Evolutionary conservation across 768 basidiomycete species (phyloP).

Genomic region (Rhodotorula toruloides): DNA sequence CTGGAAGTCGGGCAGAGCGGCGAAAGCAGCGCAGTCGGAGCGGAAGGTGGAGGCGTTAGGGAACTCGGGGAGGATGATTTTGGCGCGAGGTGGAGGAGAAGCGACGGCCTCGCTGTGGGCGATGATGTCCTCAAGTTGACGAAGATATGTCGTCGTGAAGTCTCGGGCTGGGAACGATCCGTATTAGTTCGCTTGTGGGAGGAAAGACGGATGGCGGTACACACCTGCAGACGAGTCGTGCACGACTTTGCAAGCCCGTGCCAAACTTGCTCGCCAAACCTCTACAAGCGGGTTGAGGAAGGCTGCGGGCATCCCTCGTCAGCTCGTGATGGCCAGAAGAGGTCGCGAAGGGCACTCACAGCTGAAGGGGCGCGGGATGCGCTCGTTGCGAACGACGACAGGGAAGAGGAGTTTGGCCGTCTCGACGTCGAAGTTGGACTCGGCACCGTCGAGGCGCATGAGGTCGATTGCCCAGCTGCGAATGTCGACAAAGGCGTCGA

Average conservation of each 20-base stretch:
- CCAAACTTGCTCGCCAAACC: slow-evolving; percentile 4
- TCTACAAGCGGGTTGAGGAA: slow-evolving; percentile 1
- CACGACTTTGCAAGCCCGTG: not conserved
- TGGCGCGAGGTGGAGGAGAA: not conserved
- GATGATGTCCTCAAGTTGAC: not conserved
- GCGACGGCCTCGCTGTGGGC: not conserved
- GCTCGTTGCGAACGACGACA: not conserved
- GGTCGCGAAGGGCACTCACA: not conserved
- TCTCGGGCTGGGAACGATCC: not conserved
- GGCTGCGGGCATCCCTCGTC: not conserved
- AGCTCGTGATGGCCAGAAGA: not conserved
- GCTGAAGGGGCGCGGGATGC: not conserved
- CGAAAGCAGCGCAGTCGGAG: not conserved
- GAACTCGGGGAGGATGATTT: not conserved
- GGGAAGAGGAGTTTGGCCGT: not conserved
- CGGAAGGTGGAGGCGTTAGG: not conserved
- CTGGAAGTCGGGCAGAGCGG: not conserved
- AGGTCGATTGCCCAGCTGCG: not conserved
- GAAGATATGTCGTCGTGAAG: not conserved
- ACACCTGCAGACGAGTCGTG: not conserved
- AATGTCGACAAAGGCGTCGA: not conserved
- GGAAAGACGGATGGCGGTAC: not conserved
- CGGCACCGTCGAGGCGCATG: slow-evolving; percentile 9
- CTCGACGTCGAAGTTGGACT: not conserved
- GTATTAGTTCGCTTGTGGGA: not conserved